Evolutionary conservation across 2,329 filamentous ascomycete genomes (phyloP).

Genomic region (Fusarium poae): DNA sequence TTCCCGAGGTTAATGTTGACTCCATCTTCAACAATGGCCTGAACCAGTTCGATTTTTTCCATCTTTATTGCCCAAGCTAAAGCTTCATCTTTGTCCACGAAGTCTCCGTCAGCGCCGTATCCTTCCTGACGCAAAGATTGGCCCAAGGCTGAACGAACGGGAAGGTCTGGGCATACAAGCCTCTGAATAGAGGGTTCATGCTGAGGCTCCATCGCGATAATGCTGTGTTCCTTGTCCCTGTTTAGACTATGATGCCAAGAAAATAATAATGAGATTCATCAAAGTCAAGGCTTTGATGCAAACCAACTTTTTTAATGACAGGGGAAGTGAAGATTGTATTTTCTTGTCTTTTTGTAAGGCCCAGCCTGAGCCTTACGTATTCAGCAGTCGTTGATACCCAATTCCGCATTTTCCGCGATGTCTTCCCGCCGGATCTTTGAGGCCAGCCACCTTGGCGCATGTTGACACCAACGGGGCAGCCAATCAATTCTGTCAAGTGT

Average conservation of each 20-base stretch:
- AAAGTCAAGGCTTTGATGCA: no score
- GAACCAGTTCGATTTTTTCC: background rate
- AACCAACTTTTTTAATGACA: no score
- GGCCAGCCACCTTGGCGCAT: no score
- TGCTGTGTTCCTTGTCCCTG: background rate
- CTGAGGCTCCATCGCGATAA: background rate
- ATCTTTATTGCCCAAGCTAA: background rate
- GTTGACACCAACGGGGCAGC: fast-evolving
- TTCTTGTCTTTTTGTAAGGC: no score
- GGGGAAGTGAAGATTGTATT: no score
- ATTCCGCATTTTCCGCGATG: background rate
- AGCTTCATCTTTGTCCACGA: background rate
- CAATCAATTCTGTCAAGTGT: background rate
- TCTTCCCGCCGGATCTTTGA: no score
- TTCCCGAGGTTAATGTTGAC: background rate
- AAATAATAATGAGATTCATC: fast-evolving
- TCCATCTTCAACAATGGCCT: background rate
- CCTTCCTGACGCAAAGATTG: background rate
- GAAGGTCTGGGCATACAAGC: background rate
- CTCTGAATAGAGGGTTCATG: background rate
- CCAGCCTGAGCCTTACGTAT: fast-evolving
- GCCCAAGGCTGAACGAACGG: fast-evolving
- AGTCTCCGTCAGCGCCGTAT: background rate
- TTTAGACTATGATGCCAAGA: fast-evolving
- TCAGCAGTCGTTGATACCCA: fast-evolving